Base-by-base conservation (phyloP, 176 grass and related monocot genomes). In the Triticum turgidum region DNA sequence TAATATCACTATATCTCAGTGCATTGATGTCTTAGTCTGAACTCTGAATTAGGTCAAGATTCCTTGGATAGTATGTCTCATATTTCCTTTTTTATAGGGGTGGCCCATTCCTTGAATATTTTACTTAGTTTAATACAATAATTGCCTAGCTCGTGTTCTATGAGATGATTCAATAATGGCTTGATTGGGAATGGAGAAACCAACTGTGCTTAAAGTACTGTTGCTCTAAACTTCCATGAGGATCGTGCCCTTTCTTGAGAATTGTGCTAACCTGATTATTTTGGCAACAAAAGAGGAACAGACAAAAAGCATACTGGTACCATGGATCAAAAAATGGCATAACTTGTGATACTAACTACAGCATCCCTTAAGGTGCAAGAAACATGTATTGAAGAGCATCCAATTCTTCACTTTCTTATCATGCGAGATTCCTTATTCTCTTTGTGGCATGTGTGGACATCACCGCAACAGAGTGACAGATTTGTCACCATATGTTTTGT, bases 271-370 rank as follows among this genome's bases (percentile, higher is more conserved):
- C 82, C 77, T 27, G 14, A 25, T 69, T 70, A 20, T 82, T 33
- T 11, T 85, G 70, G 71, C 21, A 91, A 85, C 84, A 39, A 45
- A 91, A 56, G 70, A 77, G 42, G 52, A 78, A 88, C 63, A 78
- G 52, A 82, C 82, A 82, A 81, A 91, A 91, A 82, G 86, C 64
- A 82, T 88, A 39, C 63, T 22, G 69, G 76, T 91, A 62, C 68
- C 32, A 6, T 76, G 76, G 49, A 62, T 35, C 38, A 41, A 82
- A 41, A 82, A 84, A 77, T 70, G 39, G 76, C 77, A 77, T 74
- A 82, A 85, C 71, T 77, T 77, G 47, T 44, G 35, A 81, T 69
- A 81, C 73, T 70, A n/a, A 82, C 70, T 81, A 20, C 7, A 41
- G 35, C 76, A 77, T 85, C 54, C 61, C 47, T 59, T 88, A 80